Evolutionary conservation across 345 rosid genomes (phyloP), one percentile per base, ranked within the genome.

Genomic region (Boechera retrofracta): DNA sequence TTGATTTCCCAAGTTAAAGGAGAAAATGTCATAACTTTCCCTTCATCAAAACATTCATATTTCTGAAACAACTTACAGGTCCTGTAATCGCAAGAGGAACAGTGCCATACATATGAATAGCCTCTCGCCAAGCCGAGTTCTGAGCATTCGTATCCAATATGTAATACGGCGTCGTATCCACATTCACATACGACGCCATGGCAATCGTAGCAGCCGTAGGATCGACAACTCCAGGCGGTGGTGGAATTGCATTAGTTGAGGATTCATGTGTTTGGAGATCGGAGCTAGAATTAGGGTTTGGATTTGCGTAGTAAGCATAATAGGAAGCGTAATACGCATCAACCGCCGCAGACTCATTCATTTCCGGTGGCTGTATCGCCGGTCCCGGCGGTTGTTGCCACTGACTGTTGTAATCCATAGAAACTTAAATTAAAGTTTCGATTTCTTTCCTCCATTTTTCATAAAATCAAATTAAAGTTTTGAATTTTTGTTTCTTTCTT

Each of bases 141-240:
- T 69, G 79, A 44, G 64, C n/a, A 78, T 69, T 69, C 48, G 76
- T 70, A 38, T 74, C 85, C 24, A 5, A 66, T 58, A 5, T 66
- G 33, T 75, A 44, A 7, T 18, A 73, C 44, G 80, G 35, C 35
- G 64, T 26, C 61, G 44, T 76, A 71, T 13, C 78, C 72, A 36
- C 41, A 4, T 38, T 13, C 65, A 26, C 32, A 55, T 48, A 49
- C 31, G 70, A 47, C 55, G 49, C 6, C 35, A 21, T 48, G 4
- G 42, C 12, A 39, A 39, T 39, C 42, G 11, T 10, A 39, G 42
- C 42, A 12, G 42, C 42, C 42, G 57, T 66, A 33, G 44, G 28
- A 59, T 61, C 66, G 2, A 67, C 78, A 15, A 67, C 74, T 29
- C 76, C 85, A 28, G 85, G 81, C 72, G 85, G 83, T 0, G 85